phyloP scores from a whole-genome alignment of 805 yeast genomes.

The Tetrapisispora iriomotensis region DNA sequence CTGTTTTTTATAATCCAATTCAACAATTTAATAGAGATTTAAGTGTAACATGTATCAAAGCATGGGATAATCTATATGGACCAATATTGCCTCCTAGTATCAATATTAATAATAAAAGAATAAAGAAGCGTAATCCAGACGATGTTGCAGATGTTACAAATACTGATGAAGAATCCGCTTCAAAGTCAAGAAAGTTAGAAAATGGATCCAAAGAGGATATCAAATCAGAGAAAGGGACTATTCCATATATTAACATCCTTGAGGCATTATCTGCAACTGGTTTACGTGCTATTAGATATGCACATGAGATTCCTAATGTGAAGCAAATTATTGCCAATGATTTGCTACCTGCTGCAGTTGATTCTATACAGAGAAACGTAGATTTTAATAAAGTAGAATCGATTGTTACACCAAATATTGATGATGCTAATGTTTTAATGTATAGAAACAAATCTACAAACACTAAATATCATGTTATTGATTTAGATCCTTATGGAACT shows the following conservation, averaged over 20 bases:
- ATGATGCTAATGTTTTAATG: conserved; percentile 89
- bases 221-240: neutral
- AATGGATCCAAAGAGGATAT: conserved; percentile 15
- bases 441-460: conserved; percentile 34
- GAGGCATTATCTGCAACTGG: conserved; percentile 97
- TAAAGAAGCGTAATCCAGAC: conserved; percentile 18
- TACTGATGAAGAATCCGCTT: conserved; percentile 3
- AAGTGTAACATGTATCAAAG: conserved; percentile 72
- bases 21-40: conserved; percentile 95
- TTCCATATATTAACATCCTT: conserved; percentile 54
- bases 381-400: conserved; percentile 50
- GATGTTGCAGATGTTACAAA: conserved; percentile 8
- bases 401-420: conserved; percentile 58
- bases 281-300: conserved; percentile 84
- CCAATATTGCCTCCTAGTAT: conserved; percentile 13
- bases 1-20: conserved; percentile 89
- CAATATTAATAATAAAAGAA: conserved; percentile 4
- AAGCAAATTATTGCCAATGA: conserved; percentile 81
- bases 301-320: conserved; percentile 76
- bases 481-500: conserved; percentile 95
- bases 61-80: conserved; percentile 65
- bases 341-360: conserved; percentile 74
- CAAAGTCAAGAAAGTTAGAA: conserved; percentile 24
- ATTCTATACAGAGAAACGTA: conserved; percentile 63
- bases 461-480: conserved; percentile 69